Evolutionary conservation across 345 rosid genomes (phyloP), one percentile per base, ranked within the genome.

Genomic region (Hypericum perforatum): DNA sequence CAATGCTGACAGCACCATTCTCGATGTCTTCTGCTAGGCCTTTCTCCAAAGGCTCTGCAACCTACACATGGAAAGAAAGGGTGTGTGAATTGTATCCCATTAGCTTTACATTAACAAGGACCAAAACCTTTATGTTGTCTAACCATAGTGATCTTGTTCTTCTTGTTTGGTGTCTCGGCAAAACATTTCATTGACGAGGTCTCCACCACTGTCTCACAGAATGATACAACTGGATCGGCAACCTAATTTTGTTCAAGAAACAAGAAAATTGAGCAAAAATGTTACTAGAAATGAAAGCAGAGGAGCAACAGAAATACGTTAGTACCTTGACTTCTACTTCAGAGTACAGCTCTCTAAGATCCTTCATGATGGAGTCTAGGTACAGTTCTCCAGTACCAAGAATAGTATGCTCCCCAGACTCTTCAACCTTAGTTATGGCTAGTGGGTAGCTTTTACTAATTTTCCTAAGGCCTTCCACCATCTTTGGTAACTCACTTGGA

Each of bases 381-480:
- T 85, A 92, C 66, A 92, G 55, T 71, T 92, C 98, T 56, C 98
- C 95, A 39, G 98, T 92, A 53, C 97, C 98, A 59, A 92, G 73
- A 67, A 85, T 84, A 50, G 97, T 85, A 68, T 92, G 98, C 74
- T 92, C 98, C 14, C 98, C 98, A 45, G 95, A 88, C 73, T 92
- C 97, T 70, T 92, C 97, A 44, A 84, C 97, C 70, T 92, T 92
- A 12, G 97, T 92, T 47, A 92, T 88, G 36, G 98, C 97, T 54
- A 88, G 82, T 49, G 98, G 98, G 77, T 92, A 88, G 78, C 95
- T 92, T 74, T 92, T 85, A 69, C 97, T 88, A 60, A 92, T 92
- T 73, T 92, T 88, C 74, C 98, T 78, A 41, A 92, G 81, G 57
- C 98, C 98, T 78, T 92, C 98, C 74, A 92, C 97, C 98, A 92